phyloP scores from a whole-genome alignment of 257 asterid genomes.

The Coffea canephora region DNA sequence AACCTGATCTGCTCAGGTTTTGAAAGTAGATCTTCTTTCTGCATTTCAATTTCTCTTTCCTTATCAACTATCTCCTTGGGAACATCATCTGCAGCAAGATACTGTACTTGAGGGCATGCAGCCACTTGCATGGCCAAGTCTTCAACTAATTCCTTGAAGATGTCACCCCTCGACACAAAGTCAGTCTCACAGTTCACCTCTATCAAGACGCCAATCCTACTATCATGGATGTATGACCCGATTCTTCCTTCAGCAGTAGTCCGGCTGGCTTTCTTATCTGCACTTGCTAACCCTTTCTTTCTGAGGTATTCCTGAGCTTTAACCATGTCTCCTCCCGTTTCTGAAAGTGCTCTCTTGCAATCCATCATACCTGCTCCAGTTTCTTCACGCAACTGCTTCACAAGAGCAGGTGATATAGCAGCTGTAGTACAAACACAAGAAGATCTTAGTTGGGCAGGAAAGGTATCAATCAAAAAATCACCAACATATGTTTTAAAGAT shows the following conservation, averaged over 20 bases:
- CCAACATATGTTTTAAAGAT: not conserved
- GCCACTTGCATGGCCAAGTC: slow-evolving; percentile 99
- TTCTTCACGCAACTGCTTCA: slow-evolving; percentile 92
- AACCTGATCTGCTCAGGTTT: slow-evolving; percentile 93
- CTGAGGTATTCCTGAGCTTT: slow-evolving; percentile 85
- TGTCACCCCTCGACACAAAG: slow-evolving; percentile 94
- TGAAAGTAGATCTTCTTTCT: slow-evolving; percentile 81
- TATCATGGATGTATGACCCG: slow-evolving; percentile 90
- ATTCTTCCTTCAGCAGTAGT: slow-evolving; percentile 95
- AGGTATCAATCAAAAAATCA: slow-evolving; percentile 4
- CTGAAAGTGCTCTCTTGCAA: slow-evolving; percentile 85
- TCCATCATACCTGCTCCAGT: slow-evolving; percentile 99
- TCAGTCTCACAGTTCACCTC: slow-evolving; percentile 97
- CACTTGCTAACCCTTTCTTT: slow-evolving; percentile 90
- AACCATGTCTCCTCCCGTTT: slow-evolving; percentile 74
- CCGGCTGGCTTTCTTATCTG: slow-evolving; percentile 87
- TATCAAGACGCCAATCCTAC: slow-evolving; percentile 85
- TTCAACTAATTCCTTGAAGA: slow-evolving; percentile 79
- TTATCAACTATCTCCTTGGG: slow-evolving; percentile 64
- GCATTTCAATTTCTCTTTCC: slow-evolving; percentile 88
- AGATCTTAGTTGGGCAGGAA: slow-evolving; percentile 1
- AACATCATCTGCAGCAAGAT: slow-evolving; percentile 72
- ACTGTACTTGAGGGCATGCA: slow-evolving; percentile 92
- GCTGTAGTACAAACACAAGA: slow-evolving; percentile 37
- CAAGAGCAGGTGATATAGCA: slow-evolving; percentile 79